These are phyloP conservation scores for Salvia rosmarinus DNA, from an alignment of 257 asterid species.

Conservation along the genomic window DNA sequence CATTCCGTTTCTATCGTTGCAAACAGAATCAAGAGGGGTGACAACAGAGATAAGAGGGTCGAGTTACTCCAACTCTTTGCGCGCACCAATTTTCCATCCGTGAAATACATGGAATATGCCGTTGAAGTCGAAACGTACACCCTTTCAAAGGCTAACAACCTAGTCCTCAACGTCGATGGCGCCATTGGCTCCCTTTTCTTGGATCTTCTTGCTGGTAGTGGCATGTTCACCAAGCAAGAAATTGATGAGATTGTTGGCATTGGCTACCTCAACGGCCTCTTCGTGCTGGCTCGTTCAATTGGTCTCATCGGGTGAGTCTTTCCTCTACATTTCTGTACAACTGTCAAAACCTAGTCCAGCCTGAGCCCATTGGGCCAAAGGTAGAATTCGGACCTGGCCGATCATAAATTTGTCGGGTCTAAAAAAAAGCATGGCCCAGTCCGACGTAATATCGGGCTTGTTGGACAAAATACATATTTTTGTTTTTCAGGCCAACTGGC, in stretches of 20 bases:
- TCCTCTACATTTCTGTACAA: background rate
- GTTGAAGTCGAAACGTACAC: constrained; percentile 96
- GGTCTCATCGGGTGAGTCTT: constrained; percentile 96
- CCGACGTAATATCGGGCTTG: too few relatives aligned
- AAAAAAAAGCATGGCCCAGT: too few relatives aligned
- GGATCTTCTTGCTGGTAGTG: constrained; percentile 99
- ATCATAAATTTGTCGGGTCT: too few relatives aligned
- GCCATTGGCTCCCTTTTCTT: constrained; percentile 97
- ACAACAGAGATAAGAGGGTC: constrained; percentile 99
- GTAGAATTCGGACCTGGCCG: too few relatives aligned
- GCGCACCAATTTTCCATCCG: constrained; percentile 88
- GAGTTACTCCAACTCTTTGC: constrained; percentile 82
- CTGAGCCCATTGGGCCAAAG: too few relatives aligned
- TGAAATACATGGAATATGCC: constrained; percentile 98
- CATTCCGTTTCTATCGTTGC: too few relatives aligned
- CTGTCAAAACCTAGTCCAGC: too few relatives aligned
- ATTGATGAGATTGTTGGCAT: constrained; percentile 90
- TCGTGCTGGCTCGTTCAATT: constrained; percentile 97
- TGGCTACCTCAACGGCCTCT: constrained; percentile 96
- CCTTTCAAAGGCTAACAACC: constrained; percentile 92
- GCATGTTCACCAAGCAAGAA: constrained; percentile 95
- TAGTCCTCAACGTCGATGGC: constrained; percentile 95
- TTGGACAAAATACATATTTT: too few relatives aligned
- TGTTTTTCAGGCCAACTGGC: too few relatives aligned
- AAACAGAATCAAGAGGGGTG: constrained; percentile 92